Conservation (phyloP, 768 basidiomycete genomes). For the Pisolithus orientalis region DNA sequence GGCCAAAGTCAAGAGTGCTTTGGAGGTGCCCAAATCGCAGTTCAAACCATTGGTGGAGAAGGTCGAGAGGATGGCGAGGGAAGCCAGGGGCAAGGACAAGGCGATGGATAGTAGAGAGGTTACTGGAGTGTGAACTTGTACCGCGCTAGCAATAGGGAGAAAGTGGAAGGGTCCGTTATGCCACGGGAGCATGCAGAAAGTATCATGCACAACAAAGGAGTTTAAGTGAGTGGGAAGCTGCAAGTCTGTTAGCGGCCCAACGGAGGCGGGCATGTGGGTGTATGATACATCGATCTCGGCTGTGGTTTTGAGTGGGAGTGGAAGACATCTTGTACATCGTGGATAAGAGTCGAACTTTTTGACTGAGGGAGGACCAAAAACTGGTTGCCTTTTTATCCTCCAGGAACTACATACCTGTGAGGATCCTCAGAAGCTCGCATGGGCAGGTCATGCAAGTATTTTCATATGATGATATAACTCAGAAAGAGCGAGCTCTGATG, state of each 20-base stretch:
- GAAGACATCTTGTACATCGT: neutral
- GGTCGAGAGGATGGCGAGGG: slow-evolving; percentile 12
- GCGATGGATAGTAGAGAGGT: slow-evolving; percentile 7
- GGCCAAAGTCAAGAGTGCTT: slow-evolving; percentile 44
- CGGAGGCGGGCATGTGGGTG: slow-evolving; percentile 36
- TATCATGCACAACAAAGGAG: slow-evolving; percentile 7
- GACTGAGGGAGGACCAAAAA: neutral
- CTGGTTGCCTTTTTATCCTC: neutral
- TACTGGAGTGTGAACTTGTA: slow-evolving; percentile 31
- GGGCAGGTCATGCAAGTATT: no score
- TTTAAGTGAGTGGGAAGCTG: slow-evolving; percentile 45
- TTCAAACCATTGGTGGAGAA: slow-evolving; percentile 49
- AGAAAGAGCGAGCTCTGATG: no score
- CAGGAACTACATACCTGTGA: no score
- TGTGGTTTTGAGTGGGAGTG: slow-evolving; percentile 11
- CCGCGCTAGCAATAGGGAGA: slow-evolving; percentile 18
- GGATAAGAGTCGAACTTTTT: neutral
- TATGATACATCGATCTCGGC: slow-evolving; percentile 47
- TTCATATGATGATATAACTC: no score
- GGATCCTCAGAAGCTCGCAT: no score
- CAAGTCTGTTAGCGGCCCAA: slow-evolving; percentile 35
- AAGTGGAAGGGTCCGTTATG: slow-evolving; percentile 6
- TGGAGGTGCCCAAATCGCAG: slow-evolving; percentile 47
- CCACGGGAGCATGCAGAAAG: neutral
- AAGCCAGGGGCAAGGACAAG: slow-evolving; percentile 12